Percentiles rank a stretch among this genome's conserved stretches.
Evolutionary conservation across 768 basidiomycete genomes (phyloP).

Genomic region (Agrocybe pediades): DNA sequence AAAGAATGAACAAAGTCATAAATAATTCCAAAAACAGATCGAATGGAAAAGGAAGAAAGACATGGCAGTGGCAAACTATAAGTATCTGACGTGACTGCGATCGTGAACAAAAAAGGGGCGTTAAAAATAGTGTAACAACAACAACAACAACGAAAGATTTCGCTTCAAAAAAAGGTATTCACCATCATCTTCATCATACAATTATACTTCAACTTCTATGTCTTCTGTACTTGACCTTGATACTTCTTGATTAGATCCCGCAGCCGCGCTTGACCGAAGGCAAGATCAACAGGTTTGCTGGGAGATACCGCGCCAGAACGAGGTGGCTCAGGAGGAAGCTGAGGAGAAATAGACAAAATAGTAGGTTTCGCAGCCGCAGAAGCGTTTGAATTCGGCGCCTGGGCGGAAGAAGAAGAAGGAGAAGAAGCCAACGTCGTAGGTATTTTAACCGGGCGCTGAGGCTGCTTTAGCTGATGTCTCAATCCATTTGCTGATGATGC

Average conservation of each 20-base stretch:
- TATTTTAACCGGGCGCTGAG: background rate
- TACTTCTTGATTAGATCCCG: constrained; percentile 84
- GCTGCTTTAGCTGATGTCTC: too few relatives aligned
- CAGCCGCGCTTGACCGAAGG: constrained; percentile 76
- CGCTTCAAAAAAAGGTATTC: too few relatives aligned
- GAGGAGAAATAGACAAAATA: constrained; percentile 7
- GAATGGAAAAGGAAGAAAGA: constrained; percentile 1
- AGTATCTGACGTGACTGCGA: background rate
- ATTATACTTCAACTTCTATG: too few relatives aligned
- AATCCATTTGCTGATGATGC: constrained; percentile 16
- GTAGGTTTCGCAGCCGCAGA: constrained; percentile 6
- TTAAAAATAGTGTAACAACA: too few relatives aligned
- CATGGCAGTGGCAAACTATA: constrained; percentile 2
- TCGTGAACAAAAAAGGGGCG: background rate
- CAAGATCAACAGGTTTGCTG: constrained; percentile 47
- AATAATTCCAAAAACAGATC: constrained; percentile 8
- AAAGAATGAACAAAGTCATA: background rate
- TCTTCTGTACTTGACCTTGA: constrained; percentile 42
- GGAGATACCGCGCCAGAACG: constrained; percentile 21
- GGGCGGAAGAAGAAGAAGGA: too few relatives aligned
- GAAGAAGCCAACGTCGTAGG: background rate
- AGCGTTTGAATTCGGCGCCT: too few relatives aligned
- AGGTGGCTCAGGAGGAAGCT: constrained; percentile 15
- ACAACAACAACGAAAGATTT: background rate
- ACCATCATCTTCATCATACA: too few relatives aligned